Percentiles rank a stretch among this genome's conserved stretches.
phyloP scores from a whole-genome alignment of 148 eudicot genomes.

The Dianthus caryophyllus region DNA sequence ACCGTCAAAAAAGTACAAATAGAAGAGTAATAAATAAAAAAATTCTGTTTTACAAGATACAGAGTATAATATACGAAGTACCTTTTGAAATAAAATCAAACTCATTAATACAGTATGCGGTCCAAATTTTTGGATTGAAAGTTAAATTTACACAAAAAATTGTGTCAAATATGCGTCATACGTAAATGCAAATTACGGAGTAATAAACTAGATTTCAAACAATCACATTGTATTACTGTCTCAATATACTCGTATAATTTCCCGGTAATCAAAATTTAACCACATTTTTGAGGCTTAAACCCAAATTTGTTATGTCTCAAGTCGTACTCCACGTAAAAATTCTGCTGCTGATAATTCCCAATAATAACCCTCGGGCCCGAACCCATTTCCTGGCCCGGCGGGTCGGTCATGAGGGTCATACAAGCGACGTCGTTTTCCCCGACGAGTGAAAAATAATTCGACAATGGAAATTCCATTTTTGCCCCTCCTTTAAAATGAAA shows the following conservation, averaged over 20 bases:
- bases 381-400: constrained; percentile 20
- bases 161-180: neutral
- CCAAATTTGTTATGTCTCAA: constrained; percentile 42
- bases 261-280: neutral
- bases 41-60: too few relatives aligned
- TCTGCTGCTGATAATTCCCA: constrained; percentile 44
- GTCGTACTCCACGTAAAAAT: constrained; percentile 42
- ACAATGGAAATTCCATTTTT: constrained; percentile 37
- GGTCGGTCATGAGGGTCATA: constrained; percentile 34
- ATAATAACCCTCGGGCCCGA: constrained; percentile 39
- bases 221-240: neutral
- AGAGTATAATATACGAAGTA: too few relatives aligned
- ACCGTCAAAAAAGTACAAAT: too few relatives aligned
- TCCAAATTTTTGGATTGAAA: too few relatives aligned
- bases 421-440: constrained; percentile 28
- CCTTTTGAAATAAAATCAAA: too few relatives aligned
- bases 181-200: too few relatives aligned
- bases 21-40: too few relatives aligned
- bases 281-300: constrained; percentile 33
- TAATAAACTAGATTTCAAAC: neutral
- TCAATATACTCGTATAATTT: neutral
- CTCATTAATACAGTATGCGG: neutral
- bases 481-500: constrained; percentile 52
- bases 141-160: neutral
- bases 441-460: constrained; percentile 28